phyloP scores from a whole-genome alignment of 2,329 filamentous ascomycete genomes.

The Endoconidiophora polonica region DNA sequence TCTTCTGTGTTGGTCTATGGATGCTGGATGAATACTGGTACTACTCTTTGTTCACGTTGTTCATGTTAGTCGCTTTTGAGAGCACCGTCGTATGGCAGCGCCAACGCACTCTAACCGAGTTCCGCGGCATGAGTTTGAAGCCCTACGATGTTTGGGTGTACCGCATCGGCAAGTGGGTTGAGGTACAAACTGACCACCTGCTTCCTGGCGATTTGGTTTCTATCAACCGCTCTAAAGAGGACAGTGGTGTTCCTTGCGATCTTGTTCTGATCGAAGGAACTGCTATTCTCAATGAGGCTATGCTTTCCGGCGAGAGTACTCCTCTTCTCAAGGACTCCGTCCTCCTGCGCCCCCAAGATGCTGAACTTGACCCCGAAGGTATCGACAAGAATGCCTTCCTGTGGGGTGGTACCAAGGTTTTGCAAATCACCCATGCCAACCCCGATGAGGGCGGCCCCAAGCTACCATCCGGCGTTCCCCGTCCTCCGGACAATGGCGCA shows the following conservation, averaged over 20 bases:
- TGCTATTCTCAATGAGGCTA: constrained; percentile 96
- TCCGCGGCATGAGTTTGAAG: constrained; percentile 98
- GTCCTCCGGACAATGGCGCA: constrained; percentile 84
- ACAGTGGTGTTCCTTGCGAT: constrained; percentile 90
- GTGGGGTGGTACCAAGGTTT: constrained; percentile 91
- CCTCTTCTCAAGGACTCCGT: constrained; percentile 92
- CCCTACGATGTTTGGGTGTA: constrained; percentile 90
- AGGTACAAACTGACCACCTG: constrained; percentile 78
- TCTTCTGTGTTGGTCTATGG: constrained; percentile 97
- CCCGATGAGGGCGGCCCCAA: constrained; percentile 56
- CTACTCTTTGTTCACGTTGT: constrained; percentile 95
- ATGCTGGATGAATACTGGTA: constrained; percentile 99
- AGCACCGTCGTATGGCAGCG: constrained; percentile 98
- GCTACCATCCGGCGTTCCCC: constrained; percentile 57
- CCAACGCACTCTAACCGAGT: constrained; percentile 87
- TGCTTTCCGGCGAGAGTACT: constrained; percentile 96
- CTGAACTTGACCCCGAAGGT: constrained; percentile 67
- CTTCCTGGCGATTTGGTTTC: constrained; percentile 88
- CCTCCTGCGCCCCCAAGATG: constrained; percentile 71
- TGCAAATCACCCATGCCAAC: constrained; percentile 83
- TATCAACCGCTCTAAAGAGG: constrained; percentile 85
- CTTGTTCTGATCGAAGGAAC: constrained; percentile 91
- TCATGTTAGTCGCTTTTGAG: constrained; percentile 96
- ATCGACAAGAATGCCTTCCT: constrained; percentile 94
- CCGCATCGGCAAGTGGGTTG: constrained; percentile 71